phyloP scores from a whole-genome alignment of 73 alveolate genomes.

The Paramecium bursaria region DNA sequence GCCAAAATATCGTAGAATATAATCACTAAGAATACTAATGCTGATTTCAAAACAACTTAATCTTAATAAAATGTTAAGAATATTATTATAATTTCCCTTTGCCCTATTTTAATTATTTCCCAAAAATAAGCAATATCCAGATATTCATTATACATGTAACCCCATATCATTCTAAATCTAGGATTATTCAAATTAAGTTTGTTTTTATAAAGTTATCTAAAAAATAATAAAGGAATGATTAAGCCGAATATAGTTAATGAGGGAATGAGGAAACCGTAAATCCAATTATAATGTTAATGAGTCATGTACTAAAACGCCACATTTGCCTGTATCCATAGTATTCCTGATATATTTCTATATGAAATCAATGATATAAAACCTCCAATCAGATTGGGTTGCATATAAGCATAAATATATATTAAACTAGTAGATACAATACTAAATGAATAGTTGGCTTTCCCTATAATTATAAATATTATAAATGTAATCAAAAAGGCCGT shows the following conservation, averaged over 20 bases:
- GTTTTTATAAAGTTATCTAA: not conserved
- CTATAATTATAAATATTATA: not conserved
- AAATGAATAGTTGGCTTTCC: not conserved
- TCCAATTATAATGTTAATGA: not conserved
- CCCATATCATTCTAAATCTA: constrained; percentile 8
- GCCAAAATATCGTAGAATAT: not conserved
- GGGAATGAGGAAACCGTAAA: not conserved
- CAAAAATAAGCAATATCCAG: constrained; percentile 4
- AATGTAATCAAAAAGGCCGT: not conserved
- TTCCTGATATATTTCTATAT: constrained; percentile 10
- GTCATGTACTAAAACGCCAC: not conserved
- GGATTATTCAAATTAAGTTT: not conserved
- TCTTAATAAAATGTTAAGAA: constrained; percentile 6
- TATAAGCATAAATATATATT: not conserved
- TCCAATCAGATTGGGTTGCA: not conserved
- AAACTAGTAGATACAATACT: not conserved
- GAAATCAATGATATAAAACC: constrained; percentile 6
- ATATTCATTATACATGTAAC: not conserved
- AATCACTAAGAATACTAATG: not conserved
- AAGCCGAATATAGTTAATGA: not conserved
- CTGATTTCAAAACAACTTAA: not conserved
- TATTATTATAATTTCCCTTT: not conserved
- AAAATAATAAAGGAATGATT: not conserved
- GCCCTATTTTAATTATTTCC: constrained; percentile 6
- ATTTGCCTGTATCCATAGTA: not conserved